These are phyloP conservation scores for Linum lewisii DNA, from an alignment of 345 rosid species.

Conservation along the genomic window DNA sequence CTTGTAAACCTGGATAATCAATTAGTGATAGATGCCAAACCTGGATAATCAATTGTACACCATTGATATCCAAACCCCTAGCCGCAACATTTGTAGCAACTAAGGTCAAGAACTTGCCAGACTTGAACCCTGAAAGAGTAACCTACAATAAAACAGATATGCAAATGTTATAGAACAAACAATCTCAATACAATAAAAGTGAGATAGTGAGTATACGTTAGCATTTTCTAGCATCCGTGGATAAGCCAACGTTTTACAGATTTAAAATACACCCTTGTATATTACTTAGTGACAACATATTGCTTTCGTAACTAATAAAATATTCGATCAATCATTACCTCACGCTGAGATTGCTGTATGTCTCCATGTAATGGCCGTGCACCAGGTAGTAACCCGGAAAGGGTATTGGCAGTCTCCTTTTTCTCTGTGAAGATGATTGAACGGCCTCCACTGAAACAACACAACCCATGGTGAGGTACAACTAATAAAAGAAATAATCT, in stretches of 20 bases:
- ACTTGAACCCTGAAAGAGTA: slow-evolving; percentile 83
- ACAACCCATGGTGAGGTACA: background rate
- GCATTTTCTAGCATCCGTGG: too few species aligned
- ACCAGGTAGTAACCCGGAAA: slow-evolving; percentile 72
- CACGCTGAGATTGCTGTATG: slow-evolving; percentile 83
- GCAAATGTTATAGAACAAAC: background rate
- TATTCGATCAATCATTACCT: slow-evolving; percentile 34
- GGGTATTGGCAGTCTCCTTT: slow-evolving; percentile 80
- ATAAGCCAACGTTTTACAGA: too few species aligned
- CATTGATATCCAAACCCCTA: slow-evolving; percentile 88
- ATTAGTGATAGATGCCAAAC: slow-evolving; percentile 23
- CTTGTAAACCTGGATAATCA: background rate
- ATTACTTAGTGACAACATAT: too few species aligned
- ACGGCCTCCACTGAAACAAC: slow-evolving; percentile 72
- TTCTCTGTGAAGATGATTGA: slow-evolving; percentile 87
- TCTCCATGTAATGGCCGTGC: slow-evolving; percentile 91
- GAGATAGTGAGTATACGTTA: too few species aligned
- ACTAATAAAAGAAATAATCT: background rate
- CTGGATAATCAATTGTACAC: slow-evolving; percentile 94
- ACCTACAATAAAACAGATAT: slow-evolving; percentile 34
- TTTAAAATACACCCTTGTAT: too few species aligned
- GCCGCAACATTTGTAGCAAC: slow-evolving; percentile 98
- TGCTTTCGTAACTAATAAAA: too few species aligned
- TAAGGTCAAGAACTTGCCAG: slow-evolving; percentile 75
- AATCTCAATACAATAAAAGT: too few species aligned